phyloP scores from a whole-genome alignment of 768 basidiomycete species.

The Favolaschia claudopus region DNA sequence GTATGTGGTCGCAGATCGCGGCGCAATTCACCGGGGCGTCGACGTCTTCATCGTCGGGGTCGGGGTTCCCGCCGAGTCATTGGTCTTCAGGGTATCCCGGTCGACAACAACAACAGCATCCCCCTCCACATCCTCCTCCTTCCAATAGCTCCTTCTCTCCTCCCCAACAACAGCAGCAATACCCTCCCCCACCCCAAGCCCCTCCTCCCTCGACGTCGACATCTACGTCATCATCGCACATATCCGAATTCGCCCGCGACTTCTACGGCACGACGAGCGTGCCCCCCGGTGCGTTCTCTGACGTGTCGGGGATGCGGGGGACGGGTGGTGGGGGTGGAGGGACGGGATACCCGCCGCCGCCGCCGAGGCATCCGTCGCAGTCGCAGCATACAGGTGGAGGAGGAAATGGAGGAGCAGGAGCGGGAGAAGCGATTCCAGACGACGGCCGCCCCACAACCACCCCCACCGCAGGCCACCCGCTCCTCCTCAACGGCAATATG shows the following conservation, averaged over 20 bases:
- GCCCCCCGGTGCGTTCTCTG: conserved; percentile 7
- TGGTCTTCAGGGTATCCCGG: conserved; percentile 31
- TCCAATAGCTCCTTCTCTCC: no score
- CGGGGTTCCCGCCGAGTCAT: not conserved
- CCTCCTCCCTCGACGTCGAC: conserved; percentile 9
- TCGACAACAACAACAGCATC: conserved; percentile 1
- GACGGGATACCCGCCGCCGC: conserved; percentile 44
- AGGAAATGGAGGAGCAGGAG: no score
- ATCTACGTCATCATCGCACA: no score
- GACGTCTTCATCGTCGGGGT: no score
- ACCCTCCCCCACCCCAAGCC: conserved; percentile 5
- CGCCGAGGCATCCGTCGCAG: conserved; percentile 28
- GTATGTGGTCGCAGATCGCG: conserved; percentile 25
- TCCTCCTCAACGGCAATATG: conserved; percentile 65
- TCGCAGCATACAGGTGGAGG: no score
- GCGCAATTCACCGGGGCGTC: conserved; percentile 19
- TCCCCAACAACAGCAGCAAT: conserved; percentile 22
- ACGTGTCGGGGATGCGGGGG: conserved; percentile 4
- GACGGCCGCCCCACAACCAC: conserved; percentile 69
- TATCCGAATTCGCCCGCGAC: conserved; percentile 70
- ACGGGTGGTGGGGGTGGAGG: no score
- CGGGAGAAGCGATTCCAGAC: no score
- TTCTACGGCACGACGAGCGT: conserved; percentile 59
- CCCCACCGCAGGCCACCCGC: conserved; percentile 72
- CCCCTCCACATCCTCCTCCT: no score